Evolutionary conservation across 2,329 filamentous ascomycete species (phyloP), one percentile per base, ranked within the genome.

Genomic region (Hirsutella thompsonii): DNA sequence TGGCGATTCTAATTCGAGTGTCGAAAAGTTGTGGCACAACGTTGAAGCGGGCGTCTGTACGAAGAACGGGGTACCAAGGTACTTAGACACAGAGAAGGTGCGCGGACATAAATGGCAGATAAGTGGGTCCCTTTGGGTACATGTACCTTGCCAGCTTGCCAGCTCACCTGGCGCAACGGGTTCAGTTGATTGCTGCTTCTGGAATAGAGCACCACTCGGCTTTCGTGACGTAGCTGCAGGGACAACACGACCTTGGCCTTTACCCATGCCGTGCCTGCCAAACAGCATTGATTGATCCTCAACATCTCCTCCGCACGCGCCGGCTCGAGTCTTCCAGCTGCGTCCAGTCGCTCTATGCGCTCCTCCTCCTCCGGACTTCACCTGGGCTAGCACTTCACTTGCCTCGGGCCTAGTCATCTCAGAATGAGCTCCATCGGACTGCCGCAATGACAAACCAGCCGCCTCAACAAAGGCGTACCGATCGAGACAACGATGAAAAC

Each of bases 401-500:
- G 41, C 41, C 38, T 30, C 36, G 42, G 42, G 36, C 28, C 37
- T 36, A 13, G 44, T 41, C 21, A 42, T 45, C 49, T 42, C 54
- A 58, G 52, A 43, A 59, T 59, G 56, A 54, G 43, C 51, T 42
- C 48, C 49, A 47, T 47, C 43, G 45, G 35, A 39, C 47, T 43
- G 45, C 45, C 47, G 52, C 55, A 58, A 68, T 68, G 64, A 67
- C 63, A 55, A 58, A 64, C 51, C 56, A 54, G 54, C 55, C 60
- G 55, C 57, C 61, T 49, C 49, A 52, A 43, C 49, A 48, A 52
- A 39, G 37, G 32, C 37, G 3, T 16, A 37, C 39, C 26, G 57
- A 54, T 54, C 54, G 55, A 37, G 49, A 20, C 20, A 18, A 28
- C 23, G 4, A n/a, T 18, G 32, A n/a, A 16, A 14, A 14, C 32